Evolutionary conservation across 139 green algal genomes (phyloP).

Genomic region (Astrephomene gubernaculifera): DNA sequence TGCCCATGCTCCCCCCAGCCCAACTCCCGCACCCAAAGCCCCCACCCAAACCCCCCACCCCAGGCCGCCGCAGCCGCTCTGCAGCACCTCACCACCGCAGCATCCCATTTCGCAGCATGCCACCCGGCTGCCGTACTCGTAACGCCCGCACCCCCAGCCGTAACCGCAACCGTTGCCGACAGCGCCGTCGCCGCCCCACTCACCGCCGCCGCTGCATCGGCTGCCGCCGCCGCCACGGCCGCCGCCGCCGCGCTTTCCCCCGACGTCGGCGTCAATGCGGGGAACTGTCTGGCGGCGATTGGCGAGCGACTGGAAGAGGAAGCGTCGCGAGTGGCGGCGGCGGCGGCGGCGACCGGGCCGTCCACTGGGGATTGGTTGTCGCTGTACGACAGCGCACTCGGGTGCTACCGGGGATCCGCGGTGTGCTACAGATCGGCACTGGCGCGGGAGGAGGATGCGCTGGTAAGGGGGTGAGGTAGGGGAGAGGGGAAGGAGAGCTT

Average conservation of each 20-base stretch:
- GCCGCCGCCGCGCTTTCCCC: conserved; percentile 16
- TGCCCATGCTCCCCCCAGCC: no score
- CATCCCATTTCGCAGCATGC: neutral
- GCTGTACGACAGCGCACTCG: conserved; percentile 39
- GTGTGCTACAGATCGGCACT: conserved; percentile 62
- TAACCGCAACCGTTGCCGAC: neutral
- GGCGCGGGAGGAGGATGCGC: conserved; percentile 69
- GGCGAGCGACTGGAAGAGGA: conserved; percentile 53
- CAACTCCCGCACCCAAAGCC: no score
- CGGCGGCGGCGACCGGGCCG: neutral
- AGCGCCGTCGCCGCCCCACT: neutral
- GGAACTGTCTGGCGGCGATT: conserved; percentile 60
- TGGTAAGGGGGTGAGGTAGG: conserved; percentile 41
- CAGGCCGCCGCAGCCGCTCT: neutral
- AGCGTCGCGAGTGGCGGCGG: neutral
- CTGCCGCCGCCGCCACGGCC: neutral
- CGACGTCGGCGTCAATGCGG: conserved; percentile 68
- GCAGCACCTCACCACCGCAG: neutral
- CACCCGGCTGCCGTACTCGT: neutral
- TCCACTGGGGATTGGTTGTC: neutral
- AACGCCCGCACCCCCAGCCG: neutral
- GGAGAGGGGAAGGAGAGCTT: neutral
- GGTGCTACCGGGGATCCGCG: conserved; percentile 42
- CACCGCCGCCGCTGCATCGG: neutral
- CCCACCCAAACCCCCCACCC: no score